Evolutionary conservation across 163 green algal species (phyloP), one percentile per base, ranked within the genome.

Genomic region (Trebouxia gelatinosa): DNA sequence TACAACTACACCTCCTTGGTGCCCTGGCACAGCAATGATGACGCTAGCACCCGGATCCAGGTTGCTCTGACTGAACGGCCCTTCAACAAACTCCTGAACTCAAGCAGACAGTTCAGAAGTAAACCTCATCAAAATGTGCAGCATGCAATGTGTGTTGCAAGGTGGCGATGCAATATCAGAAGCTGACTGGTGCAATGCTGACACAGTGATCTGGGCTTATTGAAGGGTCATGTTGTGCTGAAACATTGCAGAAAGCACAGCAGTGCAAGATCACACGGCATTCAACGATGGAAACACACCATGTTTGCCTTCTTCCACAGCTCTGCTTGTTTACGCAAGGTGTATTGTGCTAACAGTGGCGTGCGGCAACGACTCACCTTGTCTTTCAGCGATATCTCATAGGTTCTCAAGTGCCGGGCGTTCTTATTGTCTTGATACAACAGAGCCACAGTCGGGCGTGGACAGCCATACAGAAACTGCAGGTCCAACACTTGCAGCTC

Each of bases 381-480:
- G 11, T 89, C 86, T 6, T 85, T 67, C 21, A 96, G 32, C 59
- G 78, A 74, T 9, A 98, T 81, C 59, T 92, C 84, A 78, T 99
- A 98, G n/a, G 93, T 98, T 74, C 93, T 96, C 23, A 98, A 74
- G 80, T 98, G 92, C n/a, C 92, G 84, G 19, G 85, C 85, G 17
- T 93, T 82, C 81, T 94, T 95, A 50, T 84, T 93, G 86, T 99
- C 92, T 78, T 97, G 86, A 81, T 96, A 97, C 75, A 99, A 85
- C 51, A 99, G 84, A 1, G 90, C 93, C 26, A 99, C 81, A 13
- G 90, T 93, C 68, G 95, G 94, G 38, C 80, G 80, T 39, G 70
- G 1, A 58, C 28, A 76, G 66, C 50, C 85, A 78, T 89, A 75
- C 66, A 96, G 82, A 71, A 97, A 96, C 40, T 77, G 67, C 32